Percentiles rank a stretch among this genome's conserved stretches.
phyloP scores from a whole-genome alignment of 2,329 filamentous ascomycete genomes.

The Trichoderma cornu-damae region DNA sequence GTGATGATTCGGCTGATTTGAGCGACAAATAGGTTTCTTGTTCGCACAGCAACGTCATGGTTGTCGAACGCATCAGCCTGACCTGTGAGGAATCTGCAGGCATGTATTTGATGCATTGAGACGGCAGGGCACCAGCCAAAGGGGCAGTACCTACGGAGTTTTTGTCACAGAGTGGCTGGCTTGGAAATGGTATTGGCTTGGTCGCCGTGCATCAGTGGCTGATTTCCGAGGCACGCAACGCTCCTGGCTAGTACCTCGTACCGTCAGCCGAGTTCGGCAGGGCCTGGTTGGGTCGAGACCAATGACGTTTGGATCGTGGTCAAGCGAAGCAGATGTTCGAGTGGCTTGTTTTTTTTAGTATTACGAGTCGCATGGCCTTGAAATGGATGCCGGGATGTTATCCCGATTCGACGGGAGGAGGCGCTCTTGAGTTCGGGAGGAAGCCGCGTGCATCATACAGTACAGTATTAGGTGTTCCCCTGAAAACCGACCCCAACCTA shows the following conservation, averaged over 20 bases:
- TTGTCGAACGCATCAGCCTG: not conserved
- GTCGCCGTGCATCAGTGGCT: constrained; percentile 6
- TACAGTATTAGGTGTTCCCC: too few species aligned
- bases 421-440: constrained; percentile 14
- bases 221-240: constrained; percentile 6
- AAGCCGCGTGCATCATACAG: constrained; percentile 11
- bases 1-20: not conserved
- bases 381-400: constrained; percentile 10
- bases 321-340: not conserved
- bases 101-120: not conserved
- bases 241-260: constrained; percentile 5
- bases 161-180: not conserved
- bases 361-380: constrained; percentile 13
- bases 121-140: not conserved
- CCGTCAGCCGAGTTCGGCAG: constrained; percentile 8
- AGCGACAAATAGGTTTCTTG: not conserved
- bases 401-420: constrained; percentile 6
- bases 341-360: constrained; percentile 13
- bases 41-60: not conserved
- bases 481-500: not conserved
- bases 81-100: not conserved
- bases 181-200: not conserved
- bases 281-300: constrained; percentile 13
- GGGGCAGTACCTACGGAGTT: not conserved
- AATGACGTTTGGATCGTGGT: constrained; percentile 8